Evolutionary conservation across 2,329 filamentous ascomycete genomes (phyloP).

Genomic region (Bimuria novae-zelandiae): DNA sequence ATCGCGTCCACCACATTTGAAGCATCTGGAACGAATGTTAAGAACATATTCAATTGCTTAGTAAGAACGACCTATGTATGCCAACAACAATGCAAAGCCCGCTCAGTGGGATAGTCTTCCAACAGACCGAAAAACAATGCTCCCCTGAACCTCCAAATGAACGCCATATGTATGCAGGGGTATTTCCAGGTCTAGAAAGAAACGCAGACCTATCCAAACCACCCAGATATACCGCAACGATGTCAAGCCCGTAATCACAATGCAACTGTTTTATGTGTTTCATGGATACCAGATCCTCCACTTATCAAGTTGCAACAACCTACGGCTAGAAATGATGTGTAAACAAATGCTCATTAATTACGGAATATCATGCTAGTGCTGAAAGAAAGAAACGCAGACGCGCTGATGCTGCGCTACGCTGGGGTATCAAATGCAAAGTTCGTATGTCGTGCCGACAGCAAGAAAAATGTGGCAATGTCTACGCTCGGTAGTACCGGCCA

Average conservation of each 20-base stretch:
- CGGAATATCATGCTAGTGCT: conserved; percentile 2
- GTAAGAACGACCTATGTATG: background rate
- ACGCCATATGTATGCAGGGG: conserved; percentile 14
- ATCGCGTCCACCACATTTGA: too few species aligned
- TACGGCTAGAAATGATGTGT: background rate
- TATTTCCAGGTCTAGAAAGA: conserved; percentile 7
- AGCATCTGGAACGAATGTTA: background rate
- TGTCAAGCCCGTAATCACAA: too few species aligned
- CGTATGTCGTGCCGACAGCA: background rate
- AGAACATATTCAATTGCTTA: background rate
- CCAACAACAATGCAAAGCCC: background rate
- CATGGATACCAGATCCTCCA: background rate
- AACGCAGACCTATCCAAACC: background rate
- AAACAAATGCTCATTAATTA: conserved; percentile 5
- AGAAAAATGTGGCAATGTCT: background rate
- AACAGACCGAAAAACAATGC: background rate
- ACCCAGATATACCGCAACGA: background rate
- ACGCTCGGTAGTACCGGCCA: background rate
- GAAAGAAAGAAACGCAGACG: background rate
- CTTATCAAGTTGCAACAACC: conserved; percentile 1
- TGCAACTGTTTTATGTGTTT: too few species aligned
- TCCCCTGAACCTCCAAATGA: background rate
- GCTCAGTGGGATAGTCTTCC: background rate
- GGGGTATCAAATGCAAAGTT: conserved; percentile 8
- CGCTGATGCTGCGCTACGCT: background rate